Percentiles rank a stretch among this genome's conserved stretches.
phyloP scores from a whole-genome alignment of 306 rosid species.

The Betula pendula region DNA sequence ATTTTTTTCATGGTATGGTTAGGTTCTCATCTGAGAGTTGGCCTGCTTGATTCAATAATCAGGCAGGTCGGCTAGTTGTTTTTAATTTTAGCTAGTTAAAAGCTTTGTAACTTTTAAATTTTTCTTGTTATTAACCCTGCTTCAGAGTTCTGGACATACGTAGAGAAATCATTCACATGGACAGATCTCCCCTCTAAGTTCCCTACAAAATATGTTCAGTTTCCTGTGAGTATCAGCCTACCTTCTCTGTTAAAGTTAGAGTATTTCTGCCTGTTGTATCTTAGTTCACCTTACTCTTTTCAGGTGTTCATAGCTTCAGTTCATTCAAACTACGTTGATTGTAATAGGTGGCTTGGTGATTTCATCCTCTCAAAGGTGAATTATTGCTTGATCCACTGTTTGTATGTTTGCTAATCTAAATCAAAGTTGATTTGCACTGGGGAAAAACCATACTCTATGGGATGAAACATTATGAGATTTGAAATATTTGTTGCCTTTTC shows the following conservation, averaged over 20 bases:
- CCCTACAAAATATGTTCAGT: conserved; percentile 93
- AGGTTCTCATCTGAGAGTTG: not conserved
- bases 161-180: conserved; percentile 94
- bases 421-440: conserved; percentile 8
- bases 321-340: conserved; percentile 94
- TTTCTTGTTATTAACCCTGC: conserved; percentile 27
- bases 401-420: conserved; percentile 1
- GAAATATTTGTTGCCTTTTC: not conserved
- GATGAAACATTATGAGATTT: not conserved
- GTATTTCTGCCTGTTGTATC: conserved; percentile 20
- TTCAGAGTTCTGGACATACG: conserved; percentile 92
- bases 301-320: conserved; percentile 80
- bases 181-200: conserved; percentile 93
- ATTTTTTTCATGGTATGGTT: not conserved
- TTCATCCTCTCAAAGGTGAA: conserved; percentile 93
- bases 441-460: not conserved
- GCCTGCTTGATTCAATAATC: not conserved
- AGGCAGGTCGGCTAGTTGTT: not conserved
- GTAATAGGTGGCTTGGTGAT: conserved; percentile 98
- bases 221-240: conserved; percentile 69
- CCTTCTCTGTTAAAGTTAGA: conserved; percentile 21
- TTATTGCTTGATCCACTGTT: conserved; percentile 21
- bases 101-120: conserved; percentile 15
- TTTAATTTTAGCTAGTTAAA: not conserved
- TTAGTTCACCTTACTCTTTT: conserved; percentile 23